These are phyloP conservation scores for Populus trichocarpa DNA, from an alignment of 441 rosid species.

Conservation along the genomic window DNA sequence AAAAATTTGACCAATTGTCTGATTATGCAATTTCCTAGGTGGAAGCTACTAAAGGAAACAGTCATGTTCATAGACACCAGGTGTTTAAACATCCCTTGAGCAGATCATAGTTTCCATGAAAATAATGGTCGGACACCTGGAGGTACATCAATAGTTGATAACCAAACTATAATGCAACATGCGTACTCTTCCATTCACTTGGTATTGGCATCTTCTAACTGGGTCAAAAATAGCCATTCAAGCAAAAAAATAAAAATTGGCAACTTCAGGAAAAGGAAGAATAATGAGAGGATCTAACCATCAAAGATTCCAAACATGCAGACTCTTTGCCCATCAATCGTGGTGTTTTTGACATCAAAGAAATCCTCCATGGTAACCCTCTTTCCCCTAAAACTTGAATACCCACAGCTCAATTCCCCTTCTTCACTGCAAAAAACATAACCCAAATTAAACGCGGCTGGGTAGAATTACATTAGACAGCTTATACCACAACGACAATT, in stretches of 20 bases:
- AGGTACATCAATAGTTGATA: conserved; percentile 13
- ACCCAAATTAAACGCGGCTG: neutral
- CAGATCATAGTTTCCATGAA: neutral
- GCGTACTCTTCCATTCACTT: conserved; percentile 5
- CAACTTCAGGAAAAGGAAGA: neutral
- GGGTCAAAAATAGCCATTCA: neutral
- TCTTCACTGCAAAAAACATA: conserved; percentile 61
- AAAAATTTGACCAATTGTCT: neutral
- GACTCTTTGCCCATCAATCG: conserved; percentile 65
- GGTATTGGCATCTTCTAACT: neutral
- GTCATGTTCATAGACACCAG: neutral
- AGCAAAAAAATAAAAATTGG: neutral
- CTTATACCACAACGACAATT: neutral
- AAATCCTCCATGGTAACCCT: conserved; percentile 95
- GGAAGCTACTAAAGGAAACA: neutral
- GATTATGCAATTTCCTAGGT: neutral
- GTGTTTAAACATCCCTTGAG: conserved; percentile 2
- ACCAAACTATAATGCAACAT: neutral
- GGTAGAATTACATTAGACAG: neutral
- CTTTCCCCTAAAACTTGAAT: conserved; percentile 95
- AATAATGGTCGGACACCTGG: no score
- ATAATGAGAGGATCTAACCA: conserved; percentile 51
- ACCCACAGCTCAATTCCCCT: conserved; percentile 88
- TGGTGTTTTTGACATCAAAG: conserved; percentile 70
- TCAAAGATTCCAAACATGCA: conserved; percentile 97